Evolutionary conservation across 1,284 basidiomycete genomes (phyloP).

Genomic region (Coniferiporia sulphurascens): DNA sequence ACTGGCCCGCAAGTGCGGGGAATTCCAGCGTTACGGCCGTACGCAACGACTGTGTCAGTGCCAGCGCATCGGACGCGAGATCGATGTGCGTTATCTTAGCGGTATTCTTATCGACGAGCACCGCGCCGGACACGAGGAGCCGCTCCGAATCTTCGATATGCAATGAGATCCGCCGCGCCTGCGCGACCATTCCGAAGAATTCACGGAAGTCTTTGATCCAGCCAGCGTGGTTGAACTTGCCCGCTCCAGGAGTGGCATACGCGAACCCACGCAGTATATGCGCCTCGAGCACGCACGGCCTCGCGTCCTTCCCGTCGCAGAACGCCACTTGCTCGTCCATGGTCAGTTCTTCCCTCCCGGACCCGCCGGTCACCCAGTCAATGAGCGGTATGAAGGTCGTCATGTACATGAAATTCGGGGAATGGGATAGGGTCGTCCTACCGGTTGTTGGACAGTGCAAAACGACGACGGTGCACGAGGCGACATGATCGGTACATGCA

Average conservation of each 20-base stretch:
- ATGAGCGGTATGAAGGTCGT: constrained; percentile 17
- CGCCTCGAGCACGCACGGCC: constrained; percentile 14
- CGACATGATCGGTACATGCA: constrained; percentile 15
- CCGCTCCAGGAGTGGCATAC: constrained; percentile 10
- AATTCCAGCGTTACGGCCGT: constrained; percentile 7
- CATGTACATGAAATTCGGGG: constrained; percentile 18
- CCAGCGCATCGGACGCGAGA: constrained; percentile 1
- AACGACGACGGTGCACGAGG: constrained; percentile 16
- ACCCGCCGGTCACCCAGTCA: constrained; percentile 15
- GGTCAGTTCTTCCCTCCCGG: constrained; percentile 7
- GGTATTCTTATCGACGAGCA: constrained; percentile 13
- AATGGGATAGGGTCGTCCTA: constrained; percentile 15
- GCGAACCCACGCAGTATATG: constrained; percentile 16
- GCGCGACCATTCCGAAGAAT: constrained; percentile 16
- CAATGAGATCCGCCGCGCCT: constrained; percentile 10
- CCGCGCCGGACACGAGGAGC: constrained; percentile 11
- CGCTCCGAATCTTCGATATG: constrained; percentile 11
- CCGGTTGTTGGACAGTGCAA: constrained; percentile 15
- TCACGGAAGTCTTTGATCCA: constrained; percentile 18
- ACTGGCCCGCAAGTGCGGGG: constrained; percentile 5
- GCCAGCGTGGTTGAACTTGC: constrained; percentile 14
- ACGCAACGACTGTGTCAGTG: not conserved
- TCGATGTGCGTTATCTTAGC: constrained; percentile 15
- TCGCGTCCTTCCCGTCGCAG: constrained; percentile 2
- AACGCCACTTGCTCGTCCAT: constrained; percentile 13